Percentiles rank a stretch among this genome's conserved stretches.
Evolutionary conservation across 345 rosid species (phyloP).

Genomic region (Camelina neglecta): DNA sequence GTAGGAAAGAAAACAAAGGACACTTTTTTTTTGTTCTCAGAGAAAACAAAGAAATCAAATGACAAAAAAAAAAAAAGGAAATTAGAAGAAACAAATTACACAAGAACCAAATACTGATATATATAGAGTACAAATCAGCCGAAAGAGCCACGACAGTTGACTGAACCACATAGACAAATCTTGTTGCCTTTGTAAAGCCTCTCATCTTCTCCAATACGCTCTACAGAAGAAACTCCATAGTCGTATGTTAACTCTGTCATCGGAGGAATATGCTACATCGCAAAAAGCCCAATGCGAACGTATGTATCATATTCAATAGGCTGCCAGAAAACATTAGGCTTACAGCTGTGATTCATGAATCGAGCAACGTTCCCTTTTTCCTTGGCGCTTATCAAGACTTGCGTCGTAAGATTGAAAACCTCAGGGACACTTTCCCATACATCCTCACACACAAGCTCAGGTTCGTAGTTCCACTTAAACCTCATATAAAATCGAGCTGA

Average conservation of each 20-base stretch:
- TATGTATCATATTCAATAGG: slow-evolving; percentile 41
- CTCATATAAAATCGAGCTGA: slow-evolving; percentile 44
- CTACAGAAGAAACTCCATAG: no score
- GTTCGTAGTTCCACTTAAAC: slow-evolving; percentile 32
- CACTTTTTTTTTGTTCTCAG: no score
- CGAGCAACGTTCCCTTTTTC: slow-evolving; percentile 70
- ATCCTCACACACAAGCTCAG: slow-evolving; percentile 24
- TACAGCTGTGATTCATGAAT: slow-evolving; percentile 83
- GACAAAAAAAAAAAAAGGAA: no score
- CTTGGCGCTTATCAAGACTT: slow-evolving; percentile 59
- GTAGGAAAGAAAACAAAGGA: no score
- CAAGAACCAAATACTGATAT: no score
- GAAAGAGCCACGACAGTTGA: no score
- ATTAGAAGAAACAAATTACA: no score
- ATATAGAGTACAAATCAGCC: no score
- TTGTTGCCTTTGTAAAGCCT: no score
- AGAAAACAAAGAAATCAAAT: no score
- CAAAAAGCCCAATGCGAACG: slow-evolving; percentile 48
- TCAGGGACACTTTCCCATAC: slow-evolving; percentile 30
- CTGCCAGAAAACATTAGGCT: slow-evolving; percentile 79
- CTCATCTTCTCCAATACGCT: no score
- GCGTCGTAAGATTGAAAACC: slow-evolving; percentile 48
- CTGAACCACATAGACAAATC: no score
- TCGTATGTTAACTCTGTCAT: slow-evolving; percentile 51
- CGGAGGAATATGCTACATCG: slow-evolving; percentile 52